Base-by-base conservation (phyloP, 139 green algal genomes). In the Volvox africanus region DNA sequence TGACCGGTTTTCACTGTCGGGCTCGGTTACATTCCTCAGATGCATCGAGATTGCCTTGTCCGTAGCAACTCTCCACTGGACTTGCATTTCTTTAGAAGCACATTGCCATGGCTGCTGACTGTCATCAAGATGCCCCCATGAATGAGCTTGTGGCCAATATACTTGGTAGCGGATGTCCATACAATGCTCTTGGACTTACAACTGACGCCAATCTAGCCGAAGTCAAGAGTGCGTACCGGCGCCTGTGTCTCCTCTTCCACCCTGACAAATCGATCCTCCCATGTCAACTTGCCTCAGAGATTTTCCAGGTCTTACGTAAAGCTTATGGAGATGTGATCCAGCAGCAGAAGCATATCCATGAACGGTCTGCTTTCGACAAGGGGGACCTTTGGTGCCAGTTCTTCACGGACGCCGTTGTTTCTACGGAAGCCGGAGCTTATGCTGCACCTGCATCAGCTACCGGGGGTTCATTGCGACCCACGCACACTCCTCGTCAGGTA, bases 181-280 rank as follows among this genome's bases (percentile, higher is more conserved):
- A 73, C 24, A 61, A 44, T 18, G 26, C 14, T 3, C 55, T 86
- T n/a, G 50, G 80, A 44, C 30, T 86, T 24, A 13, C 22, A n/a
- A 14, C 80, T 18, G 55, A 86, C 12, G 22, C 50, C 28, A 50
- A 28, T 6, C 37, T 86, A n/a, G 26, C 80, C 24, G 80, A 86
- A 16, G 50, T 86, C 12, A 86, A 86, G 28, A 55, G 13, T 6
- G 81, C 81, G 18, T 87, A 87, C 30, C 81, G 81, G 1, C 30
- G 61, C 17, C 61, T 87, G 0, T 87, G n/a, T 61, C 81, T 87
- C 17, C 0, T 44, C 9, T 87, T 87, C 32, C 81, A 87, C 16
- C 81, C 81, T 20, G 81, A 87, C 61, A 87, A 87, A 61, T 77
- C 36, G 20, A 32, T 20, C 17, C 81, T 87, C 30, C 81, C 61